These are phyloP conservation scores for Zygoascus meyerae DNA, from an alignment of 1,139 yeast genomes.

Conservation along the genomic window DNA sequence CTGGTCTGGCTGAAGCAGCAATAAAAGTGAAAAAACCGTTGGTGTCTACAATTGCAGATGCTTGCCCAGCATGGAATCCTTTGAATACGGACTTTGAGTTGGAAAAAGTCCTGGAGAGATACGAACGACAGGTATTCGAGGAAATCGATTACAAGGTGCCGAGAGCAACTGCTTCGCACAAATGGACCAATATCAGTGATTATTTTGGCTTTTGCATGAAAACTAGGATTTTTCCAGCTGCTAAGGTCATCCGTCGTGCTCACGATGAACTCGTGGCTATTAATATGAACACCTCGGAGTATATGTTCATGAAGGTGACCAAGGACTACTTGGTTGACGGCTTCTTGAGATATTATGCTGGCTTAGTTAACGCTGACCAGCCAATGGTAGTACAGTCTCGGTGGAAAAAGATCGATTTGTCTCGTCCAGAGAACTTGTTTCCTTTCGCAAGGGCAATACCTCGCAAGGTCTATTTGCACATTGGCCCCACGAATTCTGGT, in stretches of 20 bases:
- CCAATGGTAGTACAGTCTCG: constrained; percentile 6
- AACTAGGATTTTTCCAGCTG: constrained; percentile 8
- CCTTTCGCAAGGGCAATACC: constrained; percentile 80
- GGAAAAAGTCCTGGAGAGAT: background rate
- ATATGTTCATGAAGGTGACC: constrained; percentile 6
- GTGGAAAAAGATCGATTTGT: constrained; percentile 10
- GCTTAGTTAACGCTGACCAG: background rate
- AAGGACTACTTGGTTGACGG: constrained; percentile 4
- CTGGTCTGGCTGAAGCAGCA: constrained; percentile 2
- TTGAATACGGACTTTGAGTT: constrained; percentile 5
- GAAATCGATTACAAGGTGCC: constrained; percentile 7
- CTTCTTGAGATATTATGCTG: constrained; percentile 6
- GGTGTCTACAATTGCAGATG: background rate
- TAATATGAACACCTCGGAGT: background rate
- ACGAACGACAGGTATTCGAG: constrained; percentile 3
- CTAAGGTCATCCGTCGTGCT: background rate
- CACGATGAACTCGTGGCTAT: constrained; percentile 3
- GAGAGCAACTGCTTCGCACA: background rate
- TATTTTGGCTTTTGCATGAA: constrained; percentile 5
- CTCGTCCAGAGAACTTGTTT: constrained; percentile 72
- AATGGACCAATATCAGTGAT: constrained; percentile 6
- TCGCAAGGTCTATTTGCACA: constrained; percentile 78
- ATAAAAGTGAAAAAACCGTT: background rate
- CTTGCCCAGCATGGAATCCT: constrained; percentile 9
- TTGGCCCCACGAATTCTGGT: constrained; percentile 98